These are phyloP conservation scores for Tylopilus sp. DNA, from an alignment of 768 basidiomycete species.

Conservation along the genomic window DNA sequence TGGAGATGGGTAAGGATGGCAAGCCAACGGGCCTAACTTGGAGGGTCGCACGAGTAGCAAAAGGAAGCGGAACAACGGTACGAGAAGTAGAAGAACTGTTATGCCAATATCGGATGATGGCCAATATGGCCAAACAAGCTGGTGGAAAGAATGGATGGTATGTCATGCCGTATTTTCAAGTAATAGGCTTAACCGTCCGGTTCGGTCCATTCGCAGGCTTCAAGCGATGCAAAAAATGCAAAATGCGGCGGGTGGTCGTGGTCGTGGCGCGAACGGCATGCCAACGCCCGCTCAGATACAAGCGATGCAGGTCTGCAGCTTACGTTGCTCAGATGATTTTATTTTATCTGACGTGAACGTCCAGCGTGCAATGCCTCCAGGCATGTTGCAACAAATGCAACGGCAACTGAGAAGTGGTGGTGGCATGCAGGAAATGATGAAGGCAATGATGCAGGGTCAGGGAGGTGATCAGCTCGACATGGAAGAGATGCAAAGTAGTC, in stretches of 20 bases:
- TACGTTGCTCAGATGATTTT: not conserved
- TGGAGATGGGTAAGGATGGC: slow-evolving; percentile 78
- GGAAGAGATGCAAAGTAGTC: slow-evolving; percentile 90
- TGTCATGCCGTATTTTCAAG: slow-evolving; percentile 20
- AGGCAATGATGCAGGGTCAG: slow-evolving; percentile 94
- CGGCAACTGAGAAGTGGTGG: slow-evolving; percentile 75
- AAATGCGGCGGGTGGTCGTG: slow-evolving; percentile 77
- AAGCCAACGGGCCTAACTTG: slow-evolving; percentile 85
- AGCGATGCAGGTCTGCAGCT: slow-evolving; percentile 76
- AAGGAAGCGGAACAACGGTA: slow-evolving; percentile 91
- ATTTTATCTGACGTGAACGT: slow-evolving; percentile 3
- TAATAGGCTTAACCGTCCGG: slow-evolving; percentile 4
- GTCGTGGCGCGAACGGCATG: slow-evolving; percentile 83
- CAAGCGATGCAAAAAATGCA: slow-evolving; percentile 94
- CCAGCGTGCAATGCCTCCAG: slow-evolving; percentile 90
- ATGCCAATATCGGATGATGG: slow-evolving; percentile 98
- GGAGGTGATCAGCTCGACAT: slow-evolving; percentile 88
- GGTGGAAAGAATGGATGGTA: slow-evolving; percentile 96
- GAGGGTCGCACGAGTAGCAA: slow-evolving; percentile 86
- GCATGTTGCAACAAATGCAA: slow-evolving; percentile 93
- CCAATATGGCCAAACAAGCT: slow-evolving; percentile 97
- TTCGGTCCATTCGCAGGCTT: slow-evolving; percentile 44
- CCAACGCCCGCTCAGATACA: slow-evolving; percentile 92
- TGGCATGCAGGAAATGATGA: slow-evolving; percentile 98
- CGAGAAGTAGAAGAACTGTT: slow-evolving; percentile 97